Percentiles rank a stretch among this genome's conserved stretches.
phyloP scores from a whole-genome alignment of 164 flowering plant species.

The Taxillus chinensis region DNA sequence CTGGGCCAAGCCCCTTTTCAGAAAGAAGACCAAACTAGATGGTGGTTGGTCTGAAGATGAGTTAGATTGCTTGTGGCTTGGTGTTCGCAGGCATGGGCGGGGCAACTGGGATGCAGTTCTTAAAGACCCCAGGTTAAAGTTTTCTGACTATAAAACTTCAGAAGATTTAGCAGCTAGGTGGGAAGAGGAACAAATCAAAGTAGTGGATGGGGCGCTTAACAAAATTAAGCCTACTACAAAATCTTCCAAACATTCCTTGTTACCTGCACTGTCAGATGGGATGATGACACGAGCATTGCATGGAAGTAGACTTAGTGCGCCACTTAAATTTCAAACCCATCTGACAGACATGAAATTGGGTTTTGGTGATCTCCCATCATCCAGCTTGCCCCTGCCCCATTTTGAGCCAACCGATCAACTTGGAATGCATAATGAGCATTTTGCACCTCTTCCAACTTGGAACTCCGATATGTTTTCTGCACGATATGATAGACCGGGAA shows the following conservation, averaged over 20 bases:
- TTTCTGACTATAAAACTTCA: constrained; percentile 51
- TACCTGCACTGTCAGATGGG: constrained; percentile 67
- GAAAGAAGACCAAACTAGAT: constrained; percentile 49
- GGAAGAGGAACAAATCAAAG: constrained; percentile 73
- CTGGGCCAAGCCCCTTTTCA: constrained; percentile 45
- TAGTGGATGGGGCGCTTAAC: constrained; percentile 38
- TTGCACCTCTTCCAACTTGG: constrained; percentile 37
- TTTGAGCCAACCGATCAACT: constrained; percentile 30
- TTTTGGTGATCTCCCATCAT: constrained; percentile 33
- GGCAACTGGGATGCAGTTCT: constrained; percentile 91
- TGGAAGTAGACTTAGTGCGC: constrained; percentile 43
- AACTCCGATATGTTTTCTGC: constrained; percentile 35
- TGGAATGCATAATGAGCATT: constrained; percentile 23
- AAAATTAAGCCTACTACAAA: constrained; percentile 24
- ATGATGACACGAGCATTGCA: constrained; percentile 81
- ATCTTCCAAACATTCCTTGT: constrained; percentile 28
- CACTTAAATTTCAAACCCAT: constrained; percentile 43
- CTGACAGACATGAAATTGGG: constrained; percentile 88
- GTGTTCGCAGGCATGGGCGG: constrained; percentile 90
- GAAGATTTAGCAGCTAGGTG: constrained; percentile 64
- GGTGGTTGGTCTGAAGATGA: constrained; percentile 95
- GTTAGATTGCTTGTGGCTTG: constrained; percentile 95
- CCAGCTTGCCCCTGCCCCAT: constrained; percentile 14
- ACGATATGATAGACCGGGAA: constrained; percentile 34
- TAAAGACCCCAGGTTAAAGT: constrained; percentile 70